These are phyloP conservation scores for Eucalyptus erythrocorys DNA, from an alignment of 345 rosid genomes.

Conservation along the genomic window DNA sequence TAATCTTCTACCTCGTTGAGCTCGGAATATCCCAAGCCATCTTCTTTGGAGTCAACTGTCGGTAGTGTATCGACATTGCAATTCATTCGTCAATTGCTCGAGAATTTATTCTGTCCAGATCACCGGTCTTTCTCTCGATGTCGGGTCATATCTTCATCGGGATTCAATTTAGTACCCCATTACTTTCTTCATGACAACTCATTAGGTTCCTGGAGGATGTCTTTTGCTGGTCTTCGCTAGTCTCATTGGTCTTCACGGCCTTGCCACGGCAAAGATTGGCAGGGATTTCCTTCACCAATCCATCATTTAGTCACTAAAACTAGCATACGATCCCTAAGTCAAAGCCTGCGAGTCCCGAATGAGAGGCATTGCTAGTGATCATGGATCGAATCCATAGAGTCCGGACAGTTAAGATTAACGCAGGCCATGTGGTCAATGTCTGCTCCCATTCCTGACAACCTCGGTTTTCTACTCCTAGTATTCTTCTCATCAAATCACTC, in stretches of 20 bases:
- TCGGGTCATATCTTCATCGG: background rate
- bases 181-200: background rate
- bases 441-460: background rate
- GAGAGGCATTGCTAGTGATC: background rate
- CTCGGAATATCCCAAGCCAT: background rate
- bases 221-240: background rate
- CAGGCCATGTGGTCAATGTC: background rate
- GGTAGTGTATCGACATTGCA: background rate
- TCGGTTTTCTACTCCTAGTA: background rate
- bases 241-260: background rate
- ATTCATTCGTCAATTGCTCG: background rate
- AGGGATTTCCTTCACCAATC: background rate
- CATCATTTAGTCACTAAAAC: background rate
- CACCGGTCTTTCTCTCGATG: background rate
- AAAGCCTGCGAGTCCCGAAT: background rate
- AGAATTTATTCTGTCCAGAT: background rate
- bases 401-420: background rate
- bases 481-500: background rate
- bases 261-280: background rate
- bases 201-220: background rate
- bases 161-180: background rate
- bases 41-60: background rate
- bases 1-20: background rate
- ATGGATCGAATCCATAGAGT: background rate
- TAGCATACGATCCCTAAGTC: background rate